Base-by-base conservation (phyloP, 495 filamentous ascomycete species). In the Podospora didyma region DNA sequence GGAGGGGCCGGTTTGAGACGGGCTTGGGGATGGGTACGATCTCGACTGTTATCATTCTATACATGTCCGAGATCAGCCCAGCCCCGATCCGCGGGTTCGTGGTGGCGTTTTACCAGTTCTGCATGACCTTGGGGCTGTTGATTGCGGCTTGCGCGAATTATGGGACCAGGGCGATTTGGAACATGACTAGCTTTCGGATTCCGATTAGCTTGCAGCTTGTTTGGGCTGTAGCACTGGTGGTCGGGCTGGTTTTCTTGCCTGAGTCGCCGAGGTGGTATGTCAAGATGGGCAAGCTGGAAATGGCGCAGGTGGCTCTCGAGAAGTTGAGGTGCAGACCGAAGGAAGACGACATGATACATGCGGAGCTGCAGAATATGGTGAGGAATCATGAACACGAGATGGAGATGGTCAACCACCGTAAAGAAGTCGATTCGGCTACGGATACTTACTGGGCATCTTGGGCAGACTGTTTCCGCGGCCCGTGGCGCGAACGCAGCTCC, bases 21-120 rank as follows among this genome's bases (percentile, higher is more conserved):
- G 90, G 90, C 54, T 76, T 88, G 37, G 89, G 90, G 64, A 89
- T 95, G 49, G 90, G 90, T 62, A 76, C 92, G 56, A 79, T 92
- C 34, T 91, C 86, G 1, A 46, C 47, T 6, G 55, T 58, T 17
- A 49, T 52, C 41, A 83, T 86, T 65, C 74, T 88, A 11, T 95
- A 93, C 75, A 87, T 91, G 70, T 89, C 87, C 46, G 89, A 92
- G 70, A 88, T 84, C 22, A 82, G 86, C 79, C 74, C 89, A 0
- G 85, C 86, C 59, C 86, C 85, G 79, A 86, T 92, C 56, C 85
- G 90, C 68, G 90, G 88, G 66, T 81, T 84, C 23, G 82, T 92
- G 57, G 87, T 92, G 49, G 84, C 85, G 54, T 84, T 82, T 5
- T 93, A 92, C 66, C 90, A 95, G 71, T 79, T 89, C 49, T 82